Conservation (phyloP, 2,329 filamentous ascomycete genomes). For the Tolypocladium ovalisporum region DNA sequence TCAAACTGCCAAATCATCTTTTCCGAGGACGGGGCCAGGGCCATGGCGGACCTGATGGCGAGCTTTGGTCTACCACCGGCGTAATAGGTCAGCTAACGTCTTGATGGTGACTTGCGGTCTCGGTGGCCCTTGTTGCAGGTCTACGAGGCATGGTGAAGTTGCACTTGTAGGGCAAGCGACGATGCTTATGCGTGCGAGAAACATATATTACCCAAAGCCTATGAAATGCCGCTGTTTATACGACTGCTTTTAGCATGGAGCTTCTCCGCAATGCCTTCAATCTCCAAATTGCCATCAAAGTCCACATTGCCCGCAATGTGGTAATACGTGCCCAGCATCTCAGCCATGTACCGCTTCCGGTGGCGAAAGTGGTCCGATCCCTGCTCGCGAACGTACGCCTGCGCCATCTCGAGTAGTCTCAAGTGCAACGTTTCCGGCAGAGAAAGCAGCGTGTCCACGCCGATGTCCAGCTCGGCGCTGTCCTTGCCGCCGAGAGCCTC, state of each 20-base stretch:
- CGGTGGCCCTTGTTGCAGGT: not conserved
- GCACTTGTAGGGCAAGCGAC: not conserved
- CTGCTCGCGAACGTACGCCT: constrained; percentile 3
- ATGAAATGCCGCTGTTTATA: not conserved
- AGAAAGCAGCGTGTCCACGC: constrained; percentile 3
- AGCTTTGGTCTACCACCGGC: not conserved
- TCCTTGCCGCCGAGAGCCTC: constrained; percentile 2
- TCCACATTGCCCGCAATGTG: not conserved
- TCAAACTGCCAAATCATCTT: constrained; percentile 3
- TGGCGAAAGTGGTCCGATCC: constrained; percentile 9
- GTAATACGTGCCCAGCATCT: constrained; percentile 12
- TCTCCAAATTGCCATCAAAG: not conserved
- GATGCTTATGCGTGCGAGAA: not conserved
- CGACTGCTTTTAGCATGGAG: not conserved
- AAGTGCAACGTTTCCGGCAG: constrained; percentile 6
- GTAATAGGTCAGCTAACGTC: not conserved
- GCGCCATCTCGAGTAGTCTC: constrained; percentile 5
- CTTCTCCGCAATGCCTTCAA: not conserved
- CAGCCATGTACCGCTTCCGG: constrained; percentile 10
- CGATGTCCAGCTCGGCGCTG: constrained; percentile 4
- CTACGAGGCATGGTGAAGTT: not conserved
- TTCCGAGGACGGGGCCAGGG: constrained; percentile 2
- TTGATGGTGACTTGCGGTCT: not conserved
- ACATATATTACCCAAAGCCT: not conserved
- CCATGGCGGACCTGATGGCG: constrained; percentile 5